Conservation (phyloP, 306 rosid species). For the Delonix regia region DNA sequence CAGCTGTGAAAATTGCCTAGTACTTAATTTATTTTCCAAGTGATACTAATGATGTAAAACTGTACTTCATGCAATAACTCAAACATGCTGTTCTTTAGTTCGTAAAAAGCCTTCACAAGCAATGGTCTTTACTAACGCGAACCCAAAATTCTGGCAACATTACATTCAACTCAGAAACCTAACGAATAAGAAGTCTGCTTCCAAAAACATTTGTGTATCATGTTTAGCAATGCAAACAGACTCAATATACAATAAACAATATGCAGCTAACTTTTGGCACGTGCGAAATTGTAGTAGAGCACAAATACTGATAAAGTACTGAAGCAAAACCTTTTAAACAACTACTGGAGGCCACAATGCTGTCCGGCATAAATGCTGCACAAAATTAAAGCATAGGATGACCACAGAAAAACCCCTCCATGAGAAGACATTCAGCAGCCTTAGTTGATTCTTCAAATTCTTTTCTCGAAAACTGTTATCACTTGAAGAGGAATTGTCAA, state of each 20-base stretch:
- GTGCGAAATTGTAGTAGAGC: not conserved
- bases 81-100: not conserved
- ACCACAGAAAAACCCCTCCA: conserved; percentile 81
- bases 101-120: conserved; percentile 11
- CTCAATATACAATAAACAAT: conserved; percentile 10
- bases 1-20: not conserved
- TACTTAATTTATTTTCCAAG: not conserved
- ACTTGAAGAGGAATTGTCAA: conserved; percentile 46
- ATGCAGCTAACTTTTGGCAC: conserved; percentile 10
- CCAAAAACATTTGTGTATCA: not conserved
- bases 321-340: conserved; percentile 77
- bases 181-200: conserved; percentile 26
- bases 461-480: conserved; percentile 45
- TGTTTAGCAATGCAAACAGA: not conserved
- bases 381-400: conserved; percentile 73
- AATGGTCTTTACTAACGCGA: conserved; percentile 4
- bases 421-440: conserved; percentile 48
- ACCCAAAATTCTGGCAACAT: conserved; percentile 8
- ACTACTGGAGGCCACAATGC: conserved; percentile 81
- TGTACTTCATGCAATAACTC: not conserved
- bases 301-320: not conserved
- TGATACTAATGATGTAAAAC: not conserved
- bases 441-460: conserved; percentile 43
- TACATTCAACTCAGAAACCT: conserved; percentile 15
- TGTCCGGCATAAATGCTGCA: conserved; percentile 64